Evolutionary conservation across 1,284 basidiomycete genomes (phyloP).

Genomic region (Laetiporus sulphureus): DNA sequence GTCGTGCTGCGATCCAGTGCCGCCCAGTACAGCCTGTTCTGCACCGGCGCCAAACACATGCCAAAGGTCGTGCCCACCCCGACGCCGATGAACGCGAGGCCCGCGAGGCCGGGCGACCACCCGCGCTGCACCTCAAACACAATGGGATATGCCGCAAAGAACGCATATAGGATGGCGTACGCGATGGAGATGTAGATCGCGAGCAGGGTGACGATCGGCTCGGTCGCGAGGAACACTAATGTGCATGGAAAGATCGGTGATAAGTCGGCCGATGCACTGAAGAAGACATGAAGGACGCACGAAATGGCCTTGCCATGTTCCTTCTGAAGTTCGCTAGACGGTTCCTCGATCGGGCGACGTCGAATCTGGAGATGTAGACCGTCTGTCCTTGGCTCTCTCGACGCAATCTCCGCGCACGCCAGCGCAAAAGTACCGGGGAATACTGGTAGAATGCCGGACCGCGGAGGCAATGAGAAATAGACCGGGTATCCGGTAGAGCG

Average conservation of each 20-base stretch:
- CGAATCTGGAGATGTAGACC: slow-evolving; percentile 49
- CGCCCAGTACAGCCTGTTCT: slow-evolving; percentile 49
- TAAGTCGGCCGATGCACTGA: too few species aligned
- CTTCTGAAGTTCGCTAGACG: slow-evolving; percentile 32
- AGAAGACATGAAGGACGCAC: slow-evolving; percentile 30
- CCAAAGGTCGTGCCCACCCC: slow-evolving; percentile 54
- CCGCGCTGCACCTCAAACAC: slow-evolving; percentile 55
- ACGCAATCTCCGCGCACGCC: slow-evolving; percentile 44
- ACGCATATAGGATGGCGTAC: slow-evolving; percentile 55
- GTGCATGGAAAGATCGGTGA: too few species aligned
- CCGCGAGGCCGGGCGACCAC: slow-evolving; percentile 53
- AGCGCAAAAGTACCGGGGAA: slow-evolving; percentile 59
- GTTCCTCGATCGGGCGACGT: slow-evolving; percentile 40
- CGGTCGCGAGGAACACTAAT: slow-evolving; percentile 60
- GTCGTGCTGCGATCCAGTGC: slow-evolving; percentile 42
- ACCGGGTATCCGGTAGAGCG: too few species aligned
- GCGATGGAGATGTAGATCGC: slow-evolving; percentile 64
- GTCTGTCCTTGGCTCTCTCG: slow-evolving; percentile 35
- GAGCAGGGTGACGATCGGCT: slow-evolving; percentile 63
- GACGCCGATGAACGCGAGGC: slow-evolving; percentile 61
- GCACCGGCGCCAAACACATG: slow-evolving; percentile 44
- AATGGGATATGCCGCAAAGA: slow-evolving; percentile 57
- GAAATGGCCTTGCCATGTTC: slow-evolving; percentile 56
- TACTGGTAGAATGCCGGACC: too few species aligned
- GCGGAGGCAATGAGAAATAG: too few species aligned